Evolutionary conservation across 441 rosid species (phyloP).

Genomic region (Syzygium syzygioides): DNA sequence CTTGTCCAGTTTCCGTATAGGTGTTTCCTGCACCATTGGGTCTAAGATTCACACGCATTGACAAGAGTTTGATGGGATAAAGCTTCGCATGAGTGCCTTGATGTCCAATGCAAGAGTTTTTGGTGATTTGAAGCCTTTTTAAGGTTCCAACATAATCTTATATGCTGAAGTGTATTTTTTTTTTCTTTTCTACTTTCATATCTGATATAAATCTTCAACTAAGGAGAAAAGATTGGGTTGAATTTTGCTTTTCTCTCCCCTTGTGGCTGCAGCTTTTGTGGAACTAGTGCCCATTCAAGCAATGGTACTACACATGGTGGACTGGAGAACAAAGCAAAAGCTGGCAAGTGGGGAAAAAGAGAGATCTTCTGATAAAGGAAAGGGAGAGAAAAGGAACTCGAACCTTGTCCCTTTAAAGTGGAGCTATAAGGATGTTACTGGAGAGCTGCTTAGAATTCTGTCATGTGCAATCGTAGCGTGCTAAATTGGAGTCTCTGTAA

Average conservation of each 20-base stretch:
- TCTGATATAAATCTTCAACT: neutral
- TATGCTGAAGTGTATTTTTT: neutral
- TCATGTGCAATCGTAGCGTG: neutral
- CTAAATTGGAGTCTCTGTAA: neutral
- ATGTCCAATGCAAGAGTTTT: slow-evolving; percentile 60
- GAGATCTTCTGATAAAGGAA: slow-evolving; percentile 42
- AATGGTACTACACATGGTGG: slow-evolving; percentile 84
- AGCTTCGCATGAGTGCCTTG: slow-evolving; percentile 91
- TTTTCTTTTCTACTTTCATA: neutral
- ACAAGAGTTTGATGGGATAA: slow-evolving; percentile 88
- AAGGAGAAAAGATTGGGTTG: neutral
- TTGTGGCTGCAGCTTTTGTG: slow-evolving; percentile 51
- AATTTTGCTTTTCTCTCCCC: neutral
- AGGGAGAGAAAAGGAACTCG: slow-evolving; percentile 35
- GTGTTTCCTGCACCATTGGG: slow-evolving; percentile 92
- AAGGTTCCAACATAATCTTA: neutral
- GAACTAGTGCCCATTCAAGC: slow-evolving; percentile 73
- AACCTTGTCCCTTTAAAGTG: slow-evolving; percentile 51
- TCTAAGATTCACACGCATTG: slow-evolving; percentile 89
- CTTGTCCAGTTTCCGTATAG: slow-evolving; percentile 27
- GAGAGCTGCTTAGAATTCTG: neutral
- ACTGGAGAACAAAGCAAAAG: slow-evolving; percentile 32
- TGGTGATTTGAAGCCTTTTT: neutral
- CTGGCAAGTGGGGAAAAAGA: slow-evolving; percentile 24
- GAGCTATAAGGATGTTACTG: neutral